phyloP scores from a whole-genome alignment of 495 filamentous ascomycete species.

The Chaetomium tenue region DNA sequence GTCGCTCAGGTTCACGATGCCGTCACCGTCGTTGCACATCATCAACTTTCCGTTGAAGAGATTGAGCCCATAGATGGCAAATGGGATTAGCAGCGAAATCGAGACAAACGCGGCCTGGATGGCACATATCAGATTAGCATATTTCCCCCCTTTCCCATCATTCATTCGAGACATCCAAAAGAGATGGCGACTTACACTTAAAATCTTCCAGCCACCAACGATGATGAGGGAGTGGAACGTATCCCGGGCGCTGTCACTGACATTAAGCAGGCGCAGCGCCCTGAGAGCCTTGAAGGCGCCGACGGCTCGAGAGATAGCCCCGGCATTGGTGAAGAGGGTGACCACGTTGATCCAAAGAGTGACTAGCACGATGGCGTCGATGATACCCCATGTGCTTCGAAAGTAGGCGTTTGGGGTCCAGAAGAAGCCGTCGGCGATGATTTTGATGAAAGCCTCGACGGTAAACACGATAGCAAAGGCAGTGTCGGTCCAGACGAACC shows the following conservation, averaged over 20 bases:
- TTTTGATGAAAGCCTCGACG: conserved; percentile 84
- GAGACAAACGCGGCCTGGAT: conserved; percentile 81
- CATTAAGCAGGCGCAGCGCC: conserved; percentile 85
- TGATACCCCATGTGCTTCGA: conserved; percentile 93
- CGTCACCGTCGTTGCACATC: conserved; percentile 70
- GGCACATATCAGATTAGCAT: conserved; percentile 11
- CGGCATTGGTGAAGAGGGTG: conserved; percentile 73
- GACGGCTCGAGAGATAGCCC: conserved; percentile 79
- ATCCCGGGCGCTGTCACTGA: conserved; percentile 92
- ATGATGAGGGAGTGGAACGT: conserved; percentile 97
- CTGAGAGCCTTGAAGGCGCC: conserved; percentile 98
- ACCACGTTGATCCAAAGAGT: conserved; percentile 96
- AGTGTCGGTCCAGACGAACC: conserved; percentile 91
- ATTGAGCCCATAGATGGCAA: conserved; percentile 92
- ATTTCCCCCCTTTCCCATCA: not conserved
- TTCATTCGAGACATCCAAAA: conserved; percentile 32
- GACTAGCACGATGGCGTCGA: conserved; percentile 87
- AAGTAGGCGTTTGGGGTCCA: conserved; percentile 98
- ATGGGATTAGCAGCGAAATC: conserved; percentile 88
- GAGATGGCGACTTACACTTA: conserved; percentile 47
- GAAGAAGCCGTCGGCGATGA: conserved; percentile 93
- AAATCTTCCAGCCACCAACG: conserved; percentile 85
- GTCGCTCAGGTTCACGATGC: conserved; percentile 59
- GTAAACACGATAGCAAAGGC: conserved; percentile 88
- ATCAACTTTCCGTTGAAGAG: conserved; percentile 83